Conservation (phyloP, 768 basidiomycete species). For the Mycena vitilis region DNA sequence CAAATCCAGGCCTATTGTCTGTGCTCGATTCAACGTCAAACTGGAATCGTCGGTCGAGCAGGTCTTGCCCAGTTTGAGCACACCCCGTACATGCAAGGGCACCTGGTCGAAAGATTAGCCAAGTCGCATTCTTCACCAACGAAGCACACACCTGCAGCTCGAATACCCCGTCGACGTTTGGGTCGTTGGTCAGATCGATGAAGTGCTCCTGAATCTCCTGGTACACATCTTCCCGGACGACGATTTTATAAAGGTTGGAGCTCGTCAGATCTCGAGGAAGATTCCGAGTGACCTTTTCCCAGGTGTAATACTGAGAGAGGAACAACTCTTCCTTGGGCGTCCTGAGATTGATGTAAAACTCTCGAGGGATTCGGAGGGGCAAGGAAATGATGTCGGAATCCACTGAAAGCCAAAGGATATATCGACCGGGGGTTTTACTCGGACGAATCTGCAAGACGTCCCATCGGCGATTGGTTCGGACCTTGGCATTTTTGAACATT, state of each 20-base stretch:
- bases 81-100: slow-evolving; percentile 82
- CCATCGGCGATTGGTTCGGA: slow-evolving; percentile 80
- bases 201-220: slow-evolving; percentile 91
- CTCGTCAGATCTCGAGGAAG: slow-evolving; percentile 85
- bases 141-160: slow-evolving; percentile 80
- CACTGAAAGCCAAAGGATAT: slow-evolving; percentile 88
- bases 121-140: slow-evolving; percentile 2
- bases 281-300: slow-evolving; percentile 78
- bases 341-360: slow-evolving; percentile 94
- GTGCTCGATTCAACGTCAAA: slow-evolving; percentile 84
- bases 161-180: slow-evolving; percentile 94
- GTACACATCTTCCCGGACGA: slow-evolving; percentile 87
- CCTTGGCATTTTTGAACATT: slow-evolving; percentile 76
- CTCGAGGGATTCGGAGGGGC: slow-evolving; percentile 86
- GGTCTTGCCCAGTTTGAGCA: slow-evolving; percentile 87
- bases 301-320: slow-evolving; percentile 72
- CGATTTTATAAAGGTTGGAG: slow-evolving; percentile 84
- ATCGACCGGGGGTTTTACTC: slow-evolving; percentile 82
- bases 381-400: slow-evolving; percentile 84
- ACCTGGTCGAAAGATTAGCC: slow-evolving; percentile 59
- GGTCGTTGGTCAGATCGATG: slow-evolving; percentile 91
- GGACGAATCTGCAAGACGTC: slow-evolving; percentile 92
- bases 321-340: slow-evolving; percentile 75
- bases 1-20: slow-evolving; percentile 86
- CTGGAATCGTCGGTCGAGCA: slow-evolving; percentile 75